phyloP scores from a whole-genome alignment of 148 eudicot species.

The Rhododendron vialii region DNA sequence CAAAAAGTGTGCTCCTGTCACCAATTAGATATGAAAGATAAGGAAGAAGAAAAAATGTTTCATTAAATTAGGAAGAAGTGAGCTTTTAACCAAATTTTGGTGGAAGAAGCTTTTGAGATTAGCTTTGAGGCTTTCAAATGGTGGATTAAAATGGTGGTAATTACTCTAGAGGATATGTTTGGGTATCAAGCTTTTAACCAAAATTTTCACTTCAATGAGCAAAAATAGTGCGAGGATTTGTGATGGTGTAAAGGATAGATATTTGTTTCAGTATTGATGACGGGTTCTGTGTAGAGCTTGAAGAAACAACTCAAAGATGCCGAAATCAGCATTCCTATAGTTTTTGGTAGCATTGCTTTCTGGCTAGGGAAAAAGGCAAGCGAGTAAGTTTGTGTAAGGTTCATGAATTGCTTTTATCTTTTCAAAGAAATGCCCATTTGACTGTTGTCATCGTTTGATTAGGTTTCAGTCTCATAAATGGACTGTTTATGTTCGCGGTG shows the following conservation, averaged over 20 bases:
- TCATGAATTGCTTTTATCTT: background rate
- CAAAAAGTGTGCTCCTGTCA: background rate
- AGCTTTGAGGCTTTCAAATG: background rate
- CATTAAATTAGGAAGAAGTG: background rate
- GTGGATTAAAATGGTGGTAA: background rate
- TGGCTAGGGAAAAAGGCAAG: slow-evolving; percentile 96
- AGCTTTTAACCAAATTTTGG: background rate
- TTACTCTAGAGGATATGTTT: background rate
- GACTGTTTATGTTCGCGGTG: slow-evolving; percentile 66
- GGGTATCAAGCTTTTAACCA: background rate
- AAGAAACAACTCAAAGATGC: slow-evolving; percentile 62
- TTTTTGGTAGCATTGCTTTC: slow-evolving; percentile 68
- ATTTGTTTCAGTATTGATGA: background rate
- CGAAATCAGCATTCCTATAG: slow-evolving; percentile 68
- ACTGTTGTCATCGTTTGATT: slow-evolving; percentile 4
- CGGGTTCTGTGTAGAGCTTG: slow-evolving; percentile 29
- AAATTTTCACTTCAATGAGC: background rate
- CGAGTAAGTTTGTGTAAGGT: slow-evolving; percentile 49
- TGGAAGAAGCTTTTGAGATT: background rate
- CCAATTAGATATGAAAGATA: background rate
- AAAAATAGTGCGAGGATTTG: background rate
- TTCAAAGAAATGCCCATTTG: slow-evolving; percentile 19
- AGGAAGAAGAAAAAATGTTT: background rate
- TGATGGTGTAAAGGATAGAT: background rate
- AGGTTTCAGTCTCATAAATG: slow-evolving; percentile 73